A percentile compares a stretch with the other conserved stretches of the same genome.
These are phyloP conservation scores for Colletotrichum lini DNA, from an alignment of 2,329 filamentous ascomycete genomes.

Conservation along the genomic window DNA sequence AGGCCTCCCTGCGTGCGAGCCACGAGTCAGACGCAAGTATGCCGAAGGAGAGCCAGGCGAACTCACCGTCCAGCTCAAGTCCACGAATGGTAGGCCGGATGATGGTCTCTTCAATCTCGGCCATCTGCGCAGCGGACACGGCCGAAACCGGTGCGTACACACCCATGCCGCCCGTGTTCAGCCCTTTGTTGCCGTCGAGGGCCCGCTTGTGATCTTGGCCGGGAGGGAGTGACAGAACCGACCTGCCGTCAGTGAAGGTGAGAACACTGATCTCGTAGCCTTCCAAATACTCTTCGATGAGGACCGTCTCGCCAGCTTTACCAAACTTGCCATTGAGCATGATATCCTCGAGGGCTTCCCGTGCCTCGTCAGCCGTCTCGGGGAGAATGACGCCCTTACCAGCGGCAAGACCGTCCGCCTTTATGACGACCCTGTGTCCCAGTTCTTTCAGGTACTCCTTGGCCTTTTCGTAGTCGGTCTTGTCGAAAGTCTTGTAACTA, in stretches of 20 bases:
- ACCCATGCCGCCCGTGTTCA: constrained; percentile 98
- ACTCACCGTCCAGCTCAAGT: constrained; percentile 12
- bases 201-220: constrained; percentile 98
- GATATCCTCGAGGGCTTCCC: constrained; percentile 85
- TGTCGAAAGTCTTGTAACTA: constrained; percentile 87
- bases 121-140: constrained; percentile 81
- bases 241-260: constrained; percentile 91
- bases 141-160: constrained; percentile 94
- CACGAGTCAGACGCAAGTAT: neutral
- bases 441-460: constrained; percentile 80
- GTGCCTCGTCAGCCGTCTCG: constrained; percentile 84
- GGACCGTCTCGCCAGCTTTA: constrained; percentile 87
- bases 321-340: constrained; percentile 94
- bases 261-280: constrained; percentile 95
- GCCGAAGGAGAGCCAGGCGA: neutral
- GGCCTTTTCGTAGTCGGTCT: constrained; percentile 76
- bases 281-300: constrained; percentile 93
- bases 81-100: constrained; percentile 92
- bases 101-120: constrained; percentile 83
- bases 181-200: constrained; percentile 89
- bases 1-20: constrained; percentile 53
- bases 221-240: constrained; percentile 85
- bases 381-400: constrained; percentile 97
- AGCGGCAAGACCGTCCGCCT: constrained; percentile 91
- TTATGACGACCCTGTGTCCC: constrained; percentile 87